Percentiles rank a stretch among this genome's conserved stretches.
phyloP scores from a whole-genome alignment of 257 asterid genomes.

The Lavandula angustifolia region DNA sequence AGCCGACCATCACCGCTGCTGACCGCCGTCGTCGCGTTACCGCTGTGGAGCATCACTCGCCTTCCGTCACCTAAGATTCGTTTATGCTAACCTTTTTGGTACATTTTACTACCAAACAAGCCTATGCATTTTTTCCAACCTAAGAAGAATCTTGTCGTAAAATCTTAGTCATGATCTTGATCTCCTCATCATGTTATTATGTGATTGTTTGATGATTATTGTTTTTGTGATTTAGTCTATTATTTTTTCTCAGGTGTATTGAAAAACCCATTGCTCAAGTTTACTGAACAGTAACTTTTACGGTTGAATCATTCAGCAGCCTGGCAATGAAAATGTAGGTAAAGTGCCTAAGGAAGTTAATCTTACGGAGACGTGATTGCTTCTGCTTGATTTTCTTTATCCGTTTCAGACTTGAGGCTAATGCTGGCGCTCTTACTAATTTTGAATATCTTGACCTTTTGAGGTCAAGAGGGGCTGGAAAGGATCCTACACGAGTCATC shows the following conservation, averaged over 20 bases:
- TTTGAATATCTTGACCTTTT: slow-evolving; percentile 77
- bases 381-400: not conserved
- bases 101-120: not conserved
- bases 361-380: not conserved
- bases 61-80: not conserved
- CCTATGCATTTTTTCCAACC: no score
- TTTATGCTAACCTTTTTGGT: not conserved
- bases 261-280: not conserved
- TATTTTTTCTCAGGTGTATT: slow-evolving; percentile 25
- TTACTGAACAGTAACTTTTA: not conserved
- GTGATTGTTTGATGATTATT: not conserved
- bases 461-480: slow-evolving; percentile 81
- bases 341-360: not conserved
- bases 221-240: not conserved
- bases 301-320: slow-evolving; percentile 2
- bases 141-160: no score
- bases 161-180: no score
- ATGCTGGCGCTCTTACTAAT: slow-evolving; percentile 69
- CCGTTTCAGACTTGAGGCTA: slow-evolving; percentile 51
- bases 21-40: not conserved
- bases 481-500: slow-evolving; percentile 64
- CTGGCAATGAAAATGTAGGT: slow-evolving; percentile 45
- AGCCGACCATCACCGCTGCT: not conserved
- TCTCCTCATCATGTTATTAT: not conserved
- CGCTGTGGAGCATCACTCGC: not conserved